Evolutionary conservation across 371 early-diverging fungal genomes (phyloP).

Genomic region (Scutellospora calospora): DNA sequence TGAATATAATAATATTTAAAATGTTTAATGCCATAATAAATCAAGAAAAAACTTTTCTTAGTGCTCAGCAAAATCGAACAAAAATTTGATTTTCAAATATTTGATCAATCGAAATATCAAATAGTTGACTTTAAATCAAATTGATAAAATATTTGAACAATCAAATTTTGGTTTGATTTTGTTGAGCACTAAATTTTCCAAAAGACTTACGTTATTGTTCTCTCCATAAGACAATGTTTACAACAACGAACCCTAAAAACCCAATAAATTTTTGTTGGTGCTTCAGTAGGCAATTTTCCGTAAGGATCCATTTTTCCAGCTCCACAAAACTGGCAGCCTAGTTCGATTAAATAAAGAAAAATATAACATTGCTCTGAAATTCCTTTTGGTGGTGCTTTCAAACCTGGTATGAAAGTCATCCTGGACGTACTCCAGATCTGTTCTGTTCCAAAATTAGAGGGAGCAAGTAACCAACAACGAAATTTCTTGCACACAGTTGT

Average conservation of each 20-base stretch:
- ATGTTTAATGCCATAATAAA: no score
- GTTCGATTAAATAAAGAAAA: slow-evolving; percentile 9
- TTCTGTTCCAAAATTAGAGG: slow-evolving; percentile 14
- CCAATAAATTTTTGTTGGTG: slow-evolving; percentile 34
- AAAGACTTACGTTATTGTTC: slow-evolving; percentile 30
- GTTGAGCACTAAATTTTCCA: neutral
- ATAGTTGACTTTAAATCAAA: no score
- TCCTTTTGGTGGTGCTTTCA: slow-evolving; percentile 6
- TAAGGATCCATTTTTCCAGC: neutral
- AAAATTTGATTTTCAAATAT: no score
- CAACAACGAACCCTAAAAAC: slow-evolving; percentile 31
- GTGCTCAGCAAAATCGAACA: no score
- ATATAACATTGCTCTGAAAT: slow-evolving; percentile 24
- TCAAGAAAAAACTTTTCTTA: no score
- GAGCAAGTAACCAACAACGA: neutral
- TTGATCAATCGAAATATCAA: no score
- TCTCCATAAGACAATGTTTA: slow-evolving; percentile 11
- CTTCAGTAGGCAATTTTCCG: neutral
- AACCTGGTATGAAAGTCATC: neutral
- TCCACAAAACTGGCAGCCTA: slow-evolving; percentile 37
- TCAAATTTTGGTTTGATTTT: no score
- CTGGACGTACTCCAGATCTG: slow-evolving; percentile 26
- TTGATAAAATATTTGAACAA: no score
- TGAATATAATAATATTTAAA: no score
- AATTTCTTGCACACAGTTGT: slow-evolving; percentile 13